A percentile compares a stretch with the other conserved stretches of the same genome.
These are phyloP conservation scores for Clonostachys solani DNA, from an alignment of 2,329 filamentous ascomycete species.

Conservation along the genomic window DNA sequence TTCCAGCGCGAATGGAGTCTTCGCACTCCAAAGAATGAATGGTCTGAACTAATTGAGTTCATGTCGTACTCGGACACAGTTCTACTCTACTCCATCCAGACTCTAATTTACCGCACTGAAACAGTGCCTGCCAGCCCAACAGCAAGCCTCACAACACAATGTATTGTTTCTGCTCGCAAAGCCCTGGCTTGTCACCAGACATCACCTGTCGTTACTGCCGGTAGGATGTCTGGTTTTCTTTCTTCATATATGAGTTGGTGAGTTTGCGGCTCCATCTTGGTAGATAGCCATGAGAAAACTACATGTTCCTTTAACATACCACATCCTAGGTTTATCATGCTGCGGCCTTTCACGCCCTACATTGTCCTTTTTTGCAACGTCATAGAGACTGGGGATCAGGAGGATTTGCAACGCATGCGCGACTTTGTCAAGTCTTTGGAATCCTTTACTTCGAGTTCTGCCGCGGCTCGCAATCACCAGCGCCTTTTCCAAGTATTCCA, in stretches of 20 bases:
- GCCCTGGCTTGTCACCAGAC: too few relatives aligned
- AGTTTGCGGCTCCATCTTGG: too few relatives aligned
- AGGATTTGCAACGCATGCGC: slow-evolving; percentile 27
- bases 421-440: slow-evolving; percentile 8
- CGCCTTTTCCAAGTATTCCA: slow-evolving; percentile 13
- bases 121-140: too few relatives aligned
- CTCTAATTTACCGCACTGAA: slow-evolving; percentile 14
- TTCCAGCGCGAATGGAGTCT: too few relatives aligned
- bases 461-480: slow-evolving; percentile 6
- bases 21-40: too few relatives aligned
- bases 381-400: slow-evolving; percentile 28
- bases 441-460: not conserved
- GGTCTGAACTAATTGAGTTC: too few relatives aligned
- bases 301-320: too few relatives aligned
- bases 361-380: slow-evolving; percentile 17
- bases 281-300: too few relatives aligned
- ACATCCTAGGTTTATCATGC: slow-evolving; percentile 6
- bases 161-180: slow-evolving; percentile 11
- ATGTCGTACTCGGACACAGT: slow-evolving; percentile 8
- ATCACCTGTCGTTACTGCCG: too few relatives aligned
- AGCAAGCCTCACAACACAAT: not conserved
- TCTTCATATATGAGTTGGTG: too few relatives aligned
- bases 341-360: slow-evolving; percentile 15
- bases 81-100: slow-evolving; percentile 11
- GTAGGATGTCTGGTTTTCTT: too few relatives aligned